Base-by-base conservation (phyloP, 2,329 filamentous ascomycete genomes). In the Paracoccidioides lutzii region DNA sequence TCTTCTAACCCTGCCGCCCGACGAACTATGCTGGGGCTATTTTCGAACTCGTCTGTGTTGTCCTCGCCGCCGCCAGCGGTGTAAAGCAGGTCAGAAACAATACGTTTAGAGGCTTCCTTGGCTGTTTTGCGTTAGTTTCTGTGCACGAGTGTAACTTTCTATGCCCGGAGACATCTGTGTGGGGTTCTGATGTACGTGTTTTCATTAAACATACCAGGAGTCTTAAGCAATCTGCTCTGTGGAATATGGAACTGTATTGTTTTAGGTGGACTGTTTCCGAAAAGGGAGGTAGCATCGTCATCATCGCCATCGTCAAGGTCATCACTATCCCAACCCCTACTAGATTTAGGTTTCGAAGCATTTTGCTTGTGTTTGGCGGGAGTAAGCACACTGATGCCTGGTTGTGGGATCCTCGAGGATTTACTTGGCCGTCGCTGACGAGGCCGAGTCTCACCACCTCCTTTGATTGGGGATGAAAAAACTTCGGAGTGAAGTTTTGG, bases 201-300 rank as follows among this genome's bases (percentile, higher is more conserved):
- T 14, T 53, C 30, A 14, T 37, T 0, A 15, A 49, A 63, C 69
- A 54, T 63, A 76, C 74, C 74, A 55, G 75, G 75, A 14, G 75
- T 77, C 59, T 75, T 73, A 65, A 77, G 69, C 32, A 77, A 61
- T 40, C 74, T 69, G 57, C 71, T 75, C 60, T 77, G 75, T 28
- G 75, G 75, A 53, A 77, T 70, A 66, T 77, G 75, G 58, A 77
- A 77, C 53, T 77, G 75, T 73, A 77, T 77, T 10, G 75, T 77
- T 76, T 97, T 97, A 0, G 93, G 93, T 33, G 93, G 93, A 65
- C 88, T 95, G 71, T 90, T 85, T 5, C 84, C 88, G 50, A 80
- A 70, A 28, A 73, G 69, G 5, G 79, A 80, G 57, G 85, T 84
- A 5, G 81, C 66, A 44, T 78, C 81, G 30, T 77, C 72, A 14